A percentile compares a stretch with the other conserved stretches of the same genome.
phyloP scores from a whole-genome alignment of 2,329 filamentous ascomycete species.

The Alternaria incomplexa region DNA sequence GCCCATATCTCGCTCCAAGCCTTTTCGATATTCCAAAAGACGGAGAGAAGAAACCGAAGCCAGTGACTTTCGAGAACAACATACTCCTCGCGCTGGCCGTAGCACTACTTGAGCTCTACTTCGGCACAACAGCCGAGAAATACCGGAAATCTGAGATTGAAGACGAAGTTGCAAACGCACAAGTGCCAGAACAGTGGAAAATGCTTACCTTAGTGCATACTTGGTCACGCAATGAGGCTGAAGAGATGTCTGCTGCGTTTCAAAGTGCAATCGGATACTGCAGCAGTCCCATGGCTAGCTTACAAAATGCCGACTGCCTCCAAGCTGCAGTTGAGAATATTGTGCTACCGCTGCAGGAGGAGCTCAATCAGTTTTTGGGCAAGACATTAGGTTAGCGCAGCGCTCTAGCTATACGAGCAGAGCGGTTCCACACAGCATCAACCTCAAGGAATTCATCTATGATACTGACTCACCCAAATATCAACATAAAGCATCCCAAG shows the following conservation, averaged over 20 bases:
- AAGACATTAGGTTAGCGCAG: conserved; percentile 23
- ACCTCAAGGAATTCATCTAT: too few relatives aligned
- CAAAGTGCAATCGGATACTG: conserved; percentile 43
- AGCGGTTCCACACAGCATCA: not conserved
- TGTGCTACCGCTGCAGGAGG: conserved; percentile 46
- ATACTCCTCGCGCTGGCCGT: conserved; percentile 44
- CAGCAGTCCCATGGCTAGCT: conserved; percentile 39
- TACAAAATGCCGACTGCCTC: conserved; percentile 44
- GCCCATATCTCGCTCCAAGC: conserved; percentile 38
- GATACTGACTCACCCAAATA: not conserved
- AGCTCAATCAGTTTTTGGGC: conserved; percentile 45
- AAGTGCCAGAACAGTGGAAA: conserved; percentile 25
- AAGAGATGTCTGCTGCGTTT: conserved; percentile 46
- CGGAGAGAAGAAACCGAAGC: conserved; percentile 8
- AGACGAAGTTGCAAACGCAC: conserved; percentile 14
- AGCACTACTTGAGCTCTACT: conserved; percentile 45
- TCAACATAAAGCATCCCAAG: not conserved
- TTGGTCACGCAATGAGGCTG: conserved; percentile 43
- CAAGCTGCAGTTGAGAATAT: conserved; percentile 47
- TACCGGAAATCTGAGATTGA: conserved; percentile 33
- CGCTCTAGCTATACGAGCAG: not conserved
- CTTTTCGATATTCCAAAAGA: conserved; percentile 10
- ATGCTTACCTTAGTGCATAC: conserved; percentile 42
- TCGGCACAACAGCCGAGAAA: conserved; percentile 42
- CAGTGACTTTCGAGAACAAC: conserved; percentile 39